Evolutionary conservation across 352 stramenopile genomes (phyloP), one percentile per base, ranked within the genome.

Genomic region (Globisporangium paddicum): DNA sequence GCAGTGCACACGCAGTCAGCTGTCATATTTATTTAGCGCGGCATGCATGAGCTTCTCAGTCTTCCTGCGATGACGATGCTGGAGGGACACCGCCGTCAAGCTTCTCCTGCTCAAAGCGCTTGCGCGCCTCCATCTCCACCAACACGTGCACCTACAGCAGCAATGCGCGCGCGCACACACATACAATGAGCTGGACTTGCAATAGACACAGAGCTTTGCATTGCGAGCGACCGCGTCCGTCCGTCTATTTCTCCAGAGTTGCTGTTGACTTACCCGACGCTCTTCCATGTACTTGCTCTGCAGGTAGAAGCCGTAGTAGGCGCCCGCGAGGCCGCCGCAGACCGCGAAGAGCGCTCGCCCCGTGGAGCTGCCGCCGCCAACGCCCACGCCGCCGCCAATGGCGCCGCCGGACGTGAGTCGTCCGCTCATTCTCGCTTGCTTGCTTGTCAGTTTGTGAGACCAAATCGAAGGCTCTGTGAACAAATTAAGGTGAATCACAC

Each of bases 231-330:
- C 13, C 45, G 14, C 9, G 10, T 38, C 8, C 34, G 16, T 44
- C 38, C 16, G 13, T n/a, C 35, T 14, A 41, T 41, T n/a, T 41
- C 35, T 18, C 13, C 35, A 41, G 35, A 6, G 28, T 48, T 30
- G 21, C 10, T 3, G 13, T 48, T 19, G 14, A 3, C 65, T 26
- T 69, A 90, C 83, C 38, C 77, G 75, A 60, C 78, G 75, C 63
- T 93, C 81, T 68, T 93, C 83, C 42, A 93, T 81, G 60, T 84
- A 90, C 62, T 91, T 93, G 66, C 70, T 87, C 70, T 93, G 83
- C 61, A 93, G 63, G 50, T 91, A 93, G 34, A 93, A 93, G 34
- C 83, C 83, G 35, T 78, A 81, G 65, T 93, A 93, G 26, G 83
- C 83, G 9, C 83, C 83, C 13, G 69, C 75, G 32, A 93, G 68